Evolutionary conservation across 1,139 yeast genomes (phyloP), one percentile per base, ranked within the genome.

Genomic region (Yamadazyma buinensis): DNA sequence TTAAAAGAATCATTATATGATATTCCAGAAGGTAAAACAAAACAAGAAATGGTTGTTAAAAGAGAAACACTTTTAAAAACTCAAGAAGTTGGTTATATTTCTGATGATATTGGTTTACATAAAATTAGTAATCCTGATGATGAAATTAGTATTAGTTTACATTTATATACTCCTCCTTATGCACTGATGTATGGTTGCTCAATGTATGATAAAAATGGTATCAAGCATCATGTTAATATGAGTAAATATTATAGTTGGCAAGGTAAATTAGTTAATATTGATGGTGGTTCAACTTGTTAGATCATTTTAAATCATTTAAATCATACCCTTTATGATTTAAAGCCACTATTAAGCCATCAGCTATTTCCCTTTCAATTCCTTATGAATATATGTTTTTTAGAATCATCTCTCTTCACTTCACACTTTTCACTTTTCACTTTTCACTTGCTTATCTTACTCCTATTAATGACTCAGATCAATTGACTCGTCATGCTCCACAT

Each of bases 161-260:
- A 83, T 56, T 67, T 83, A 38, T 84, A 83, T 59, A 82, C 90
- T 11, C 88, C 92, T 7, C 90, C 92, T 8, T 80, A 81, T 55
- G 90, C 90, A 5, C 65, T 81, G 35, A 64, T 75, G 55, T 76
- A 71, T 49, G 88, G 88, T 7, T 81, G 87, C 51, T 64, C 74
- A 40, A 71, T 74, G 55, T 82, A 75, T 48, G 83, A 79, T 43
- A 71, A 72, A 20, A 50, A 48, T 18, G 69, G 68, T 33, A 62
- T 59, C 41, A 69, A 68, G 48, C 75, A 71, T 41, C 78, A 72
- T 48, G 84, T 79, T 34, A 72, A 73, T 49, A 73, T 79, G 78
- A 66, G 79, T 37, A 76, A 72, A 49, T 67, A 80, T 49, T 80
- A 76, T 52, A 73, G 81, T 41, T 75, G 81, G 77, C 74, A 75